Evolutionary conservation across 306 rosid genomes (phyloP), one percentile per base, ranked within the genome.

Genomic region (Trifolium repens): DNA sequence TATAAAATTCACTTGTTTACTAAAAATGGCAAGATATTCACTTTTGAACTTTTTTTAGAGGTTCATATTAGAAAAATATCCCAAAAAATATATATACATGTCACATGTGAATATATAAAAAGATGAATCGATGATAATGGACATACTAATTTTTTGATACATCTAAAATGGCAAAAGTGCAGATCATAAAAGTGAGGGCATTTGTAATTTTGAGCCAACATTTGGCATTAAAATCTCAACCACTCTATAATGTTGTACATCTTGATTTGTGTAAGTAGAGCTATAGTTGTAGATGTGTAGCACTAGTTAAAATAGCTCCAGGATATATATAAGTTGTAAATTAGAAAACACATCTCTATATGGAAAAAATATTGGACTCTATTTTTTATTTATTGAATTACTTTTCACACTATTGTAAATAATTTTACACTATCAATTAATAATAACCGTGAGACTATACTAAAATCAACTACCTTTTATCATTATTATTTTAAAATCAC

Each of bases 191-290:
- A 80, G 82, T 79, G 75, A 77, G 57, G 49, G 55, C 78, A 76
- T 67, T 75, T 61, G 71, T 75, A 37, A 85, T 66, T 67, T 82
- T 68, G 86, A 85, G 80, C 84, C 61, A 85, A 82, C 82, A 82
- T 76, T 82, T 76, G 84, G 82, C 82, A 82, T 79, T 85, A 82
- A 82, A 75, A 82, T 67, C 63, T 62, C 84, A 85, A 82, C 86
- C 78, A 82, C 82, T 76, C 79, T 53, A 74, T 46, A 54, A 66
- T 27, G 67, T 55, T 60, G 86, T 75, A 85, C 84, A 60, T 68
- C 57, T 78, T 81, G 84, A 79, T 85, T 72, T 79, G 81, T 78
- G 80, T 72, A 81, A 75, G 82, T 40, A 61, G 35, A 27, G 84
- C 84, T 81, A 81, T 81, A 81, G 84, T 81, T 75, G 78, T 76